Evolutionary conservation across 192 early-diverging fungal species (phyloP).

Genomic region (Coemansia sp.): DNA sequence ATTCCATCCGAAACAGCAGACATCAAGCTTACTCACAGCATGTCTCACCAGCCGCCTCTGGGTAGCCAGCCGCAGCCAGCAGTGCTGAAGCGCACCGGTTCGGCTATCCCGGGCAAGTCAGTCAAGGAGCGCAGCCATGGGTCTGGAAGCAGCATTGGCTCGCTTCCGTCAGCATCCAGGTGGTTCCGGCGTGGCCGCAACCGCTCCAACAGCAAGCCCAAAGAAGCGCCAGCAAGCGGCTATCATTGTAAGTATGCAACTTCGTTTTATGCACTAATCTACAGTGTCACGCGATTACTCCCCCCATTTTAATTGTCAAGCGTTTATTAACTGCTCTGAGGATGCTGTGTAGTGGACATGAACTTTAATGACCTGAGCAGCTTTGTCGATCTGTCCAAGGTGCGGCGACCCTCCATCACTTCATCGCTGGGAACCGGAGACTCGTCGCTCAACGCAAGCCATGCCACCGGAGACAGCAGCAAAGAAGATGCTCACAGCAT

Average conservation of each 20-base stretch:
- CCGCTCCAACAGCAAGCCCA: conserved; percentile 18
- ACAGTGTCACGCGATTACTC: conserved; percentile 3
- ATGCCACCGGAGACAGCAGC: conserved; percentile 31
- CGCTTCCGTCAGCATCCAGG: conserved; percentile 23
- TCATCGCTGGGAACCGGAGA: conserved; percentile 47
- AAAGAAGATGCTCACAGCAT: conserved; percentile 18
- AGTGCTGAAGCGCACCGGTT: conserved; percentile 35
- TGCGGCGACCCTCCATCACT: conserved; percentile 46
- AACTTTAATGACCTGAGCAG: conserved; percentile 47
- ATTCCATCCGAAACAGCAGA: conserved; percentile 8
- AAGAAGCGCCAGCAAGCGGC: conserved; percentile 15
- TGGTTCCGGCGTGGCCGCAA: conserved; percentile 46
- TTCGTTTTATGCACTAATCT: conserved; percentile 3
- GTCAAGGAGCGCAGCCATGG: conserved; percentile 13
- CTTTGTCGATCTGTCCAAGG: conserved; percentile 51
- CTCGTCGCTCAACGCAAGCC: conserved; percentile 33
- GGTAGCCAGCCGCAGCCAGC: conserved; percentile 5
- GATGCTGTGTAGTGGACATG: conserved; percentile 36
- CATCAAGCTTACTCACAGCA: conserved; percentile 2
- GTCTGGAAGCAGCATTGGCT: conserved; percentile 11
- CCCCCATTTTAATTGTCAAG: not conserved
- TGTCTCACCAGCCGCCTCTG: conserved; percentile 16
- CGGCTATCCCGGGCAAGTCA: conserved; percentile 21
- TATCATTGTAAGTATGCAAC: conserved; percentile 27
- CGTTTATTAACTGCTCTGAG: too few species aligned